Base-by-base conservation (phyloP, 2,329 filamentous ascomycete genomes). In the Calonectria hongkongensis region DNA sequence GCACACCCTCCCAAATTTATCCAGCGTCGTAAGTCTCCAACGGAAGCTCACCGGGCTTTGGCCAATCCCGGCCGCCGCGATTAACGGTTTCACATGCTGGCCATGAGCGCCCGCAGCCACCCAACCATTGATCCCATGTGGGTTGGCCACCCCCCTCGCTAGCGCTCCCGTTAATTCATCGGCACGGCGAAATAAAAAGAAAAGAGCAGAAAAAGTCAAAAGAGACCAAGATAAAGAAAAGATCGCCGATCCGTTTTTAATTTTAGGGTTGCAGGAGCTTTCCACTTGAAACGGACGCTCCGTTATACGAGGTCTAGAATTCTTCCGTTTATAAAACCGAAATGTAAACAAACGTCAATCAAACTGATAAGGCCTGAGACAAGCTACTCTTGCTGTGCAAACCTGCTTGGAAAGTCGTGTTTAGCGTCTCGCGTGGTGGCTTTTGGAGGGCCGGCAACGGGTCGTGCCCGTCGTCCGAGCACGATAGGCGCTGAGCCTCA, bases 41-140 rank as follows among this genome's bases (percentile, higher is more conserved):
- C 54, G n/a, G 50, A 51, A 27, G 51, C 72, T 71, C 58, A 43
- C 64, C 30, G 58, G 18, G 25, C 64, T 12, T 25, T 58, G 50
- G 67, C 74, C 77, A 79, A 79, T 79, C 71, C 66, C 21, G 47
- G 50, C 50, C 13, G 60, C 51, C 27, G 56, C 41, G 65, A 77
- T 69, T 70, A 71, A 70, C 68, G 48, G 66, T 75, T 76, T 76
- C 67, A 73, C 65, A 74, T 66, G 71, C 48, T 63, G 66, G 63
- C 66, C 71, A 33, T 54, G 48, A 74, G 75, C 77, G 77, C 77
- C 77, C 77, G 74, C 77, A 78, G 21, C 70, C 73, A 71, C 16
- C 73, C 73, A 64, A 66, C 66, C 68, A 68, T 71, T 64, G 48
- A 41, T 43, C n/a, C 68, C 72, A 73, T 68, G 65, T 51, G 70